A percentile compares a stretch with the other conserved stretches of the same genome.
Evolutionary conservation across 257 asterid genomes (phyloP).

Genomic region (Gardenia jasminoides): DNA sequence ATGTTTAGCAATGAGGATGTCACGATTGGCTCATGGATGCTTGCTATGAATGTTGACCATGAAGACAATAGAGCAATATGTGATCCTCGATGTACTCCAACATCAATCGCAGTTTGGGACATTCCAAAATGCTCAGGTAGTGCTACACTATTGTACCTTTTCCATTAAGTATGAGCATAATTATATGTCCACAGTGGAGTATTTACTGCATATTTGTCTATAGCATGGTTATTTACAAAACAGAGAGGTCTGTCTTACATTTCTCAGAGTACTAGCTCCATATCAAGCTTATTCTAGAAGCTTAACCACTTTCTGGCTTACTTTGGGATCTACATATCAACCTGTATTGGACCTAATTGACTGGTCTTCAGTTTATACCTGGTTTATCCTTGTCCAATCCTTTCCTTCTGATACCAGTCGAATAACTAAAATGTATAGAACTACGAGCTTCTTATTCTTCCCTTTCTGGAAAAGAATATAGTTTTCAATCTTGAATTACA

Average conservation of each 20-base stretch:
- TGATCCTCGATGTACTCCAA: constrained; percentile 32
- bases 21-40: constrained; percentile 31
- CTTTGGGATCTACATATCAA: too few relatives aligned
- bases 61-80: constrained; percentile 27
- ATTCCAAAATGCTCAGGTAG: constrained; percentile 30
- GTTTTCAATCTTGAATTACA: too few relatives aligned
- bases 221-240: background rate
- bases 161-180: background rate
- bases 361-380: too few relatives aligned
- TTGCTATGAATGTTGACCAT: constrained; percentile 27
- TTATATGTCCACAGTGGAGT: background rate
- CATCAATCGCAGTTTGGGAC: constrained; percentile 32
- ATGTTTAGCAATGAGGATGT: constrained; percentile 30
- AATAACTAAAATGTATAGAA: too few relatives aligned
- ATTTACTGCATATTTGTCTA: background rate
- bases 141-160: background rate
- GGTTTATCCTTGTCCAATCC: background rate
- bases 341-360: too few relatives aligned
- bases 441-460: too few relatives aligned
- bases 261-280: background rate
- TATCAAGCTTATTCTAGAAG: background rate
- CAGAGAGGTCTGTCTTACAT: background rate
- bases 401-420: background rate
- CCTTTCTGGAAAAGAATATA: background rate
- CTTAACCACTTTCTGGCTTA: background rate